phyloP scores from a whole-genome alignment of 495 filamentous ascomycete genomes.

The Bacidia gigantensis region DNA sequence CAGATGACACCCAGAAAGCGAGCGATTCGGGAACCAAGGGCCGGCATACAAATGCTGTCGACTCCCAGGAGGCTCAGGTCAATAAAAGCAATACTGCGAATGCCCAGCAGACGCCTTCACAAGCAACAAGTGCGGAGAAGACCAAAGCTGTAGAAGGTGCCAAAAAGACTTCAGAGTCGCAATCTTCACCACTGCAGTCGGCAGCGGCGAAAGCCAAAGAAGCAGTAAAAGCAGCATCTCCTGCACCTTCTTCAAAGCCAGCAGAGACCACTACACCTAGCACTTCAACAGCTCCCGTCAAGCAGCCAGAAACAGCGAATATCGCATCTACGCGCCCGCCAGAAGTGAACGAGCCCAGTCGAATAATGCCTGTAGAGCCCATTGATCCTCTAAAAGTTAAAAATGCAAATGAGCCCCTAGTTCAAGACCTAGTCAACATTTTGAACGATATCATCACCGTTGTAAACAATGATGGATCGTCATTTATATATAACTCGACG shows the following conservation, averaged over 20 bases:
- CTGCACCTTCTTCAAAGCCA: conserved; percentile 12
- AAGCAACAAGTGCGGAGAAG: conserved; percentile 26
- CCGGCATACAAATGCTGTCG: conserved; percentile 33
- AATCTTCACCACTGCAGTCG: conserved; percentile 17
- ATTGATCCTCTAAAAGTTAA: conserved; percentile 63
- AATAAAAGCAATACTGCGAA: conserved; percentile 17
- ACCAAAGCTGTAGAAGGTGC: conserved; percentile 27
- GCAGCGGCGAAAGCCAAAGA: conserved; percentile 13
- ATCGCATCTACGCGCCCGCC: conserved; percentile 24
- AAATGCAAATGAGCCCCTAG: conserved; percentile 67
- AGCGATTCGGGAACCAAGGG: conserved; percentile 33
- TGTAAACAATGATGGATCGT: conserved; percentile 68
- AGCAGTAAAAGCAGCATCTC: conserved; percentile 17
- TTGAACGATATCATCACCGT: conserved; percentile 90
- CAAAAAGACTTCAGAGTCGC: conserved; percentile 28
- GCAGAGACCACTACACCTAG: conserved; percentile 24
- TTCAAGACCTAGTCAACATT: conserved; percentile 88
- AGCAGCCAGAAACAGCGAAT: conserved; percentile 13
- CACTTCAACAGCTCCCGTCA: conserved; percentile 8
- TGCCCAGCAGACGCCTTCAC: conserved; percentile 22
- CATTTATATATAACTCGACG: conserved; percentile 56
- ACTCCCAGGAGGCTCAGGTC: conserved; percentile 18
- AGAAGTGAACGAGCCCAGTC: conserved; percentile 47
- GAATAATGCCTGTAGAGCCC: conserved; percentile 42
- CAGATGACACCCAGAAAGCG: conserved; percentile 38